Conservation (phyloP, 2,329 filamentous ascomycete genomes). For the Colletotrichum australisinense region DNA sequence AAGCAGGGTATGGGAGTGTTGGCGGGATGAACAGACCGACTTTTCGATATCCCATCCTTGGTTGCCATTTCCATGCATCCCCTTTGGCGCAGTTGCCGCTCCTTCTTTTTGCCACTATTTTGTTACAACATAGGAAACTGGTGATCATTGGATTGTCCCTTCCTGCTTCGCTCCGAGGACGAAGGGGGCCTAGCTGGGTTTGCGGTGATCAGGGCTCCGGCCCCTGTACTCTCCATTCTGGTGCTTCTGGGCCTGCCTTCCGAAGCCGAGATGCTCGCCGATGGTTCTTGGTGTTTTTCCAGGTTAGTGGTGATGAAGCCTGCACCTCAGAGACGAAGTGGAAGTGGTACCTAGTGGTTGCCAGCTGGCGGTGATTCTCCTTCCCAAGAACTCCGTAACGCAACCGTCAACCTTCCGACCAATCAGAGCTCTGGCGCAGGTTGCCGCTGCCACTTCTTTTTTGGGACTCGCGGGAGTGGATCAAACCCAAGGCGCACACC, state of each 20-base stretch:
- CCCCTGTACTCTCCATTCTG: not conserved
- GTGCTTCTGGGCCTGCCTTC: not conserved
- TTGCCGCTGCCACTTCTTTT: slow-evolving; percentile 17
- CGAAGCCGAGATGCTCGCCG: not conserved
- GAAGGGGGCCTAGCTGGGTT: not conserved
- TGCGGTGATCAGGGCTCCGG: not conserved
- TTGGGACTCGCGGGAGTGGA: not conserved
- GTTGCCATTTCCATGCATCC: not conserved
- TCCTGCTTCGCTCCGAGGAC: not conserved
- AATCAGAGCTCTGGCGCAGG: not conserved
- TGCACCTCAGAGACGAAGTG: not conserved
- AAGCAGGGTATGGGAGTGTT: not conserved
- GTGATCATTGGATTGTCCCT: not conserved
- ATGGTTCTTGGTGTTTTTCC: not conserved
- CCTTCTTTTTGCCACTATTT: not conserved
- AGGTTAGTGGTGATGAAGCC: not conserved
- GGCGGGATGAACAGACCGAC: slow-evolving; percentile 24
- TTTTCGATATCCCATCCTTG: not conserved
- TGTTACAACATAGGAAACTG: not conserved
- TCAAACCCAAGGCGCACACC: not conserved
- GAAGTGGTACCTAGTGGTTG: not conserved
- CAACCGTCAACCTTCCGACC: not conserved
- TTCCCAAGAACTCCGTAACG: not conserved
- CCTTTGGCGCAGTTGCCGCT: not conserved
- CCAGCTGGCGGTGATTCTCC: not conserved